Base-by-base conservation (phyloP, 2,329 filamentous ascomycete species). In the Didymella arachidicola region DNA sequence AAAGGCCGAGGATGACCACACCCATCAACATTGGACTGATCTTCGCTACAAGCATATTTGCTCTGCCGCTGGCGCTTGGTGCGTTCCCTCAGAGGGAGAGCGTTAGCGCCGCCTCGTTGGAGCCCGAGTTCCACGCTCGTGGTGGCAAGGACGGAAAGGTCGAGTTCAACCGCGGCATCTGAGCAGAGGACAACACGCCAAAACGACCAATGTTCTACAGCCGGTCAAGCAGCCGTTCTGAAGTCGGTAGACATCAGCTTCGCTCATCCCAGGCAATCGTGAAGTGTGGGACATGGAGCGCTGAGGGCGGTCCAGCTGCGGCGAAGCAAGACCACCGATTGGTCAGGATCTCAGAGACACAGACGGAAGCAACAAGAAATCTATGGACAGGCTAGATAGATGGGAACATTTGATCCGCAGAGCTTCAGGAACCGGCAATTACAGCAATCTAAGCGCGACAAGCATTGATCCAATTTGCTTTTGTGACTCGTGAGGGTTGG, bases 91-190 rank as follows among this genome's bases (percentile, higher is more conserved):
- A 97, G 80, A 84, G 93, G 64, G 92, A 99, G 81, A 86, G 86
- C 63, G 90, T 98, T 41, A 85, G 84, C 63, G 93, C 90, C 1
- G 84, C 86, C 29, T 87, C 82, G 49, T 80, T 99, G 56, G 95
- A 98, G 82, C 83, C 89, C 63, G 91, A 97, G 78, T 98, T 99
- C 76, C 89, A 89, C 79, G 89, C 87, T 7, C 86, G 86, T 56
- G 93, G 92, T 30, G 94, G 93, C 0, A 85, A 89, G 63, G 85
- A 86, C 53, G 93, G 91, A 0, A 83, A 92, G 81, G 91, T 99
- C n/a, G 92, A 96, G 75, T 98, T 99, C 79, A 98, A 99, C 78
- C 87, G 95, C 72, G 95, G 95, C 12, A 94, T 99, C 70, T 97
- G 81, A 78, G 58, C 48, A 16, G 12, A 19, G 1, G 18, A 25